A percentile compares a stretch with the other conserved stretches of the same genome.
Conservation (phyloP, 331 rosid species). For the Rosa hybrid region DNA sequence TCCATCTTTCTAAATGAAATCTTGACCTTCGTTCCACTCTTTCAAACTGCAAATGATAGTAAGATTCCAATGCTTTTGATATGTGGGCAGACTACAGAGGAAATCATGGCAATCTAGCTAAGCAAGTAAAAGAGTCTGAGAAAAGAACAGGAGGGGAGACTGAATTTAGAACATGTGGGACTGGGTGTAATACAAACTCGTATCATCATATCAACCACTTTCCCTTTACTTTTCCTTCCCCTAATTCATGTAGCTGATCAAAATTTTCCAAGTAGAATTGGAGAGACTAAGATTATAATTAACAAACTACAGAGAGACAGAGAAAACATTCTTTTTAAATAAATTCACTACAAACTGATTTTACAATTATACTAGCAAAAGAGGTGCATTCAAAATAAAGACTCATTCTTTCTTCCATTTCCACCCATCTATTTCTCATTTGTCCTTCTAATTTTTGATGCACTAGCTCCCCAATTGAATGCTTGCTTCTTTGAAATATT, state of each 20-base stretch:
- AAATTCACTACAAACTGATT: slow-evolving; percentile 62
- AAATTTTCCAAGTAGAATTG: slow-evolving; percentile 21
- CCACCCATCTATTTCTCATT: not conserved
- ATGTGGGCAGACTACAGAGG: not conserved
- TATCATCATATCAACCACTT: slow-evolving; percentile 30
- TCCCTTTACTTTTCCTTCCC: slow-evolving; percentile 14
- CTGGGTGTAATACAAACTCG: slow-evolving; percentile 1
- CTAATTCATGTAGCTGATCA: slow-evolving; percentile 5
- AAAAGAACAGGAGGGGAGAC: not conserved
- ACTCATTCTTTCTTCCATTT: slow-evolving; percentile 30
- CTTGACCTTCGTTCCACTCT: not conserved
- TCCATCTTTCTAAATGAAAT: not conserved
- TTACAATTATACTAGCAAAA: slow-evolving; percentile 56
- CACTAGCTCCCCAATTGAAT: slow-evolving; percentile 7
- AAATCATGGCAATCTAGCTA: slow-evolving; percentile 14
- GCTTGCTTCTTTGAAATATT: slow-evolving; percentile 12
- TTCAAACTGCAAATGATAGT: not conserved
- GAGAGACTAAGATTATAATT: slow-evolving; percentile 15
- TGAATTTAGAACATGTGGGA: slow-evolving; percentile 1
- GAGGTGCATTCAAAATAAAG: slow-evolving; percentile 33
- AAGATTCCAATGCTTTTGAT: slow-evolving; percentile 1
- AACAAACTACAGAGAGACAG: slow-evolving; percentile 24
- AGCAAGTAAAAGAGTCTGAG: not conserved
- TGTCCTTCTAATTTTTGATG: slow-evolving; percentile 21
- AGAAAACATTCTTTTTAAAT: slow-evolving; percentile 27